Evolutionary conservation across 2,329 filamentous ascomycete genomes (phyloP).

Genomic region (Ilyonectria robusta): DNA sequence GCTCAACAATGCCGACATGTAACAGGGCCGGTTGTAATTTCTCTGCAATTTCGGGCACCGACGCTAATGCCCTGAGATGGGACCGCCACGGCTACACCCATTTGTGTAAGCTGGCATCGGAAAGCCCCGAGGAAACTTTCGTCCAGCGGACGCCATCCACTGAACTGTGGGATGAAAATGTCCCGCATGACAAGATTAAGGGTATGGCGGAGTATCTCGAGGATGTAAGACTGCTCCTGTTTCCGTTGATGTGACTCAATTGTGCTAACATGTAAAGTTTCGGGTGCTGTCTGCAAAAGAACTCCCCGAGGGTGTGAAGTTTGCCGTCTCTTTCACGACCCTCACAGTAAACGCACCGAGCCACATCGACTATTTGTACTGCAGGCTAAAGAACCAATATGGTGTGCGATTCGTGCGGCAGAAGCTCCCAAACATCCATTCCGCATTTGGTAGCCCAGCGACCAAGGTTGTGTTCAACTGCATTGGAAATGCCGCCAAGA

Average conservation of each 20-base stretch:
- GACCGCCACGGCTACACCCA: conserved; percentile 57
- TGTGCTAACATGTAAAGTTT: conserved; percentile 46
- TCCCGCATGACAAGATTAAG: conserved; percentile 57
- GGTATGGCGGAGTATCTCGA: conserved; percentile 58
- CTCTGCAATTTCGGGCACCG: conserved; percentile 58
- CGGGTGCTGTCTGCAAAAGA: conserved; percentile 46
- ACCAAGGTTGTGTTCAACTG: conserved; percentile 55
- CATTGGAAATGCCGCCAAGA: conserved; percentile 53
- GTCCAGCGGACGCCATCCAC: conserved; percentile 55
- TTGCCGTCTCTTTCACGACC: conserved; percentile 55
- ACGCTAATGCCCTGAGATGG: conserved; percentile 59
- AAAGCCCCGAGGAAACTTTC: conserved; percentile 50
- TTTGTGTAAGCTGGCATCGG: conserved; percentile 52
- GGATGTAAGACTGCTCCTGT: conserved; percentile 54
- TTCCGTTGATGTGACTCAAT: conserved; percentile 49
- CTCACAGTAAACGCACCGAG: conserved; percentile 56
- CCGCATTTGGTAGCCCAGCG: conserved; percentile 44
- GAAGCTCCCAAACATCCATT: conserved; percentile 46
- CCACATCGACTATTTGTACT: conserved; percentile 53
- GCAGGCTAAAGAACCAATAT: conserved; percentile 44
- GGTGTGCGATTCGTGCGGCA: conserved; percentile 52
- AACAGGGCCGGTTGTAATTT: conserved; percentile 60
- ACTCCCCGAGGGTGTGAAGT: conserved; percentile 52
- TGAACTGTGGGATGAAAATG: conserved; percentile 58
- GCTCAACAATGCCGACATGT: not conserved